A percentile compares a stretch with the other conserved stretches of the same genome.
Evolutionary conservation across 345 rosid genomes (phyloP).

Genomic region (Cardamine occulta): DNA sequence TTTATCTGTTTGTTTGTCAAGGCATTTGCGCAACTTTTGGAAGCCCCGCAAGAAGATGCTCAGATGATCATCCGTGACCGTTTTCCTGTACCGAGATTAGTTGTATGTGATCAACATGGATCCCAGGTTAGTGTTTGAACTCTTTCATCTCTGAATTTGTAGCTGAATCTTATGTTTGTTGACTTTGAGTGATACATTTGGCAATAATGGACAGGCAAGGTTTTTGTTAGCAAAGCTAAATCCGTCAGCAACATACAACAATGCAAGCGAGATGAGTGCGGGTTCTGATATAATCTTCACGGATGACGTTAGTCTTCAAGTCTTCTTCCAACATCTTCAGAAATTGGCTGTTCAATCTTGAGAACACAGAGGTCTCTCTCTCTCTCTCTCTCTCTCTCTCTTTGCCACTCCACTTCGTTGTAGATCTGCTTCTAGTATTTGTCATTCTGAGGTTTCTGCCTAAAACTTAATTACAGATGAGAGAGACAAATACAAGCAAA

Average conservation of each 20-base stretch:
- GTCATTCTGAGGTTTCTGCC: background rate
- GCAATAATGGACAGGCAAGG: conserved; percentile 66
- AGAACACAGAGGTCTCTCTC: conserved; percentile 27
- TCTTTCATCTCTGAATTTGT: conserved; percentile 10
- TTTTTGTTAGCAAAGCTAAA: conserved; percentile 93
- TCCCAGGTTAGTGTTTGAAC: conserved; percentile 74
- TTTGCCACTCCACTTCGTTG: background rate
- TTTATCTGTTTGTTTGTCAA: conserved; percentile 19
- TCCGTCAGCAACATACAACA: conserved; percentile 93
- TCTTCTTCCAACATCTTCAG: conserved; percentile 95
- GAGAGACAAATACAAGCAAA: conserved; percentile 16
- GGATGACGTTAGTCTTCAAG: conserved; percentile 96
- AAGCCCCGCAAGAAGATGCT: conserved; percentile 87
- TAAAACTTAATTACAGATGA: conserved; percentile 16
- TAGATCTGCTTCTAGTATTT: background rate
- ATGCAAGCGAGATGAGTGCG: conserved; percentile 67
- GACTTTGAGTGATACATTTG: conserved; percentile 10
- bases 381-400: background rate
- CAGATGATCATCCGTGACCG: conserved; percentile 77
- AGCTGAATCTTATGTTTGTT: conserved; percentile 3
- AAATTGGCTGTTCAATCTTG: conserved; percentile 97
- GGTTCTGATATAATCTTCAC: conserved; percentile 93
- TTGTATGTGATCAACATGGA: conserved; percentile 98
- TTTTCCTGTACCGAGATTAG: conserved; percentile 95
- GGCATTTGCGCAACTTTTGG: conserved; percentile 75